Percentiles rank a stretch among this genome's conserved stretches.
These are phyloP conservation scores for Globisporangium sylvaticum DNA, from an alignment of 352 stramenopile genomes.

Conservation along the genomic window DNA sequence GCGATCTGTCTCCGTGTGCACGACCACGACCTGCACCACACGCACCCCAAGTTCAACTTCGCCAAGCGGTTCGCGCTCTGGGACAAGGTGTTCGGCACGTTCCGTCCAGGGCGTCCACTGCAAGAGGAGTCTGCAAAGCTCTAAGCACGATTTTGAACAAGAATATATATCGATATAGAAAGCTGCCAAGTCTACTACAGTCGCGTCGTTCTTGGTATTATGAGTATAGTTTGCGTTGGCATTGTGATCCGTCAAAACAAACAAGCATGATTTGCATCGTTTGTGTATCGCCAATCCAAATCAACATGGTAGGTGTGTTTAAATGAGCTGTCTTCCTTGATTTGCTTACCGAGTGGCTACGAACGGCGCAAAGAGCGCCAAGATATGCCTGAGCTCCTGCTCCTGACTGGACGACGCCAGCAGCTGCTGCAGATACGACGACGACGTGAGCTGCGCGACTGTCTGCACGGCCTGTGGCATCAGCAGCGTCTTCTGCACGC, in stretches of 20 bases:
- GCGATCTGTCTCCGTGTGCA: conserved; percentile 64
- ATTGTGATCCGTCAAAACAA: background rate
- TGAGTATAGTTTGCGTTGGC: background rate
- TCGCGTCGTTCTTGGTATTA: background rate
- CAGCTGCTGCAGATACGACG: conserved; percentile 60
- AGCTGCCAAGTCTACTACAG: background rate
- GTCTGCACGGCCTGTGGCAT: conserved; percentile 36
- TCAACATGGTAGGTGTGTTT: background rate
- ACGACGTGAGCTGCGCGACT: conserved; percentile 46
- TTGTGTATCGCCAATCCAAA: background rate
- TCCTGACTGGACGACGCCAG: conserved; percentile 39
- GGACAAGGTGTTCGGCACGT: conserved; percentile 84
- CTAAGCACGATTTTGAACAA: background rate
- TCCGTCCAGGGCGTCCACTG: conserved; percentile 28
- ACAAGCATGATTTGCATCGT: background rate
- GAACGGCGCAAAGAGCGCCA: conserved; percentile 40
- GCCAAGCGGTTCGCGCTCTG: conserved; percentile 86
- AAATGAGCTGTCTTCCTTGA: background rate
- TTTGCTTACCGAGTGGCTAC: conserved; percentile 1
- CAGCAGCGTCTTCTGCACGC: conserved; percentile 31
- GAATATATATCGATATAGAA: background rate
- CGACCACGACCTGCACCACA: conserved; percentile 87
- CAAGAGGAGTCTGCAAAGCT: background rate
- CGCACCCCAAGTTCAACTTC: conserved; percentile 81
- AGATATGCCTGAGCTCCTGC: conserved; percentile 39